Evolutionary conservation across 2,329 filamentous ascomycete species (phyloP).

Genomic region (Pseudocercospora crystallina): DNA sequence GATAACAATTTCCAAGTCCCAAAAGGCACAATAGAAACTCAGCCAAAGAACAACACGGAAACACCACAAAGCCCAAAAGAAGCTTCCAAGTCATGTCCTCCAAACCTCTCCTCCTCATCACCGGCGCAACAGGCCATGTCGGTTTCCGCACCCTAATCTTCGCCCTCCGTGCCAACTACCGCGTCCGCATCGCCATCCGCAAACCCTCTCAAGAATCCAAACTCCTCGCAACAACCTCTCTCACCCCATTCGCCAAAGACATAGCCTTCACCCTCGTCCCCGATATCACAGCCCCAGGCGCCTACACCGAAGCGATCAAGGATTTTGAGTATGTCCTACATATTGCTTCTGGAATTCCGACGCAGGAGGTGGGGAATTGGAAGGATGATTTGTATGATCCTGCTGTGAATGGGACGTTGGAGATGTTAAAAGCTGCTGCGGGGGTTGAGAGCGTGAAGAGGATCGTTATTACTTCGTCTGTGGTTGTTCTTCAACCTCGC

Average conservation of each 20-base stretch:
- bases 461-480: conserved; percentile 30
- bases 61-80: too few species aligned
- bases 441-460: conserved; percentile 26
- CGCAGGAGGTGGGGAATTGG: conserved; percentile 6
- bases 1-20: too few species aligned
- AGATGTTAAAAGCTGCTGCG: conserved; percentile 27
- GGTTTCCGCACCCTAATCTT: conserved; percentile 28
- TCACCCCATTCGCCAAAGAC: not conserved
- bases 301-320: conserved; percentile 20
- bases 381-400: conserved; percentile 27
- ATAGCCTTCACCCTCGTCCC: conserved; percentile 17
- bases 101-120: too few species aligned
- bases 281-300: conserved; percentile 10
- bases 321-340: conserved; percentile 31
- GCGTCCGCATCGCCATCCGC: conserved; percentile 17
- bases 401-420: conserved; percentile 29
- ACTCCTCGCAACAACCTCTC: not conserved
- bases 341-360: conserved; percentile 30
- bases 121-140: conserved; percentile 31
- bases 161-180: conserved; percentile 19
- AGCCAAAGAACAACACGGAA: too few species aligned
- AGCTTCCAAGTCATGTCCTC: too few species aligned
- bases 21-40: too few species aligned
- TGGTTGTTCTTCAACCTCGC: conserved; percentile 19
- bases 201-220: conserved; percentile 6